Conservation (phyloP, 2,329 filamentous ascomycete genomes). For the Cytospora schulzeri region DNA sequence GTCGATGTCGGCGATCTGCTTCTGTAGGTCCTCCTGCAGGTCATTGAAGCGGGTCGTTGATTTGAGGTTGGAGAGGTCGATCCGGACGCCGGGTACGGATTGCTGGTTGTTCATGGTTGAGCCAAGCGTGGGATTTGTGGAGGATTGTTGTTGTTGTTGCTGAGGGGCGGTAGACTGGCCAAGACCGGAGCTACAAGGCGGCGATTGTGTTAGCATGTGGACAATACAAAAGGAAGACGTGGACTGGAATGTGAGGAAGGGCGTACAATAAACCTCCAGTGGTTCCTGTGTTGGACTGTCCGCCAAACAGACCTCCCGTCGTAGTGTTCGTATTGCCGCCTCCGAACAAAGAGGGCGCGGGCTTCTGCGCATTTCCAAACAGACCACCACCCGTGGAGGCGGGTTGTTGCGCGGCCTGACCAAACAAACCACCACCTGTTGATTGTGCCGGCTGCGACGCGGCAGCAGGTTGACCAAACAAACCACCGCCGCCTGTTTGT, state of each 20-base stretch:
- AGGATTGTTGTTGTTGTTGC: conserved; percentile 26
- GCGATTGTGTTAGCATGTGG: not conserved
- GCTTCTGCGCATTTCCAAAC: conserved; percentile 37
- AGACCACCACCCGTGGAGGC: conserved; percentile 36
- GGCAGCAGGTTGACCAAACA: conserved; percentile 37
- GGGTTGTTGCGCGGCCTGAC: conserved; percentile 31
- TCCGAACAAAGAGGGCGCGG: conserved; percentile 27
- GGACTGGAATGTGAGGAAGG: not conserved
- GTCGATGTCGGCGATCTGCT: conserved; percentile 77
- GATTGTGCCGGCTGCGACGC: conserved; percentile 28
- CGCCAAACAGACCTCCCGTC: conserved; percentile 29
- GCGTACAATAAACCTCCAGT: conserved; percentile 34
- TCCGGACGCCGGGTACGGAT: conserved; percentile 70
- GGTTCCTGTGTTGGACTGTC: conserved; percentile 24
- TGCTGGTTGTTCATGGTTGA: conserved; percentile 55
- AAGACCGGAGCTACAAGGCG: conserved; percentile 21
- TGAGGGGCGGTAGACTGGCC: conserved; percentile 31
- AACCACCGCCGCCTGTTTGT: conserved; percentile 32
- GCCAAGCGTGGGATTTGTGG: conserved; percentile 28
- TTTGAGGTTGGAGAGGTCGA: conserved; percentile 76
- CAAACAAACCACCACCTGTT: conserved; percentile 37
- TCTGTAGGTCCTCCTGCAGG: conserved; percentile 78
- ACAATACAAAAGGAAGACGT: conserved; percentile 1
- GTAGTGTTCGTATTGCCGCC: conserved; percentile 28
- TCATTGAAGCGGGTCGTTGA: conserved; percentile 92